Conservation (phyloP, 1,284 basidiomycete species). For the Salmacisia buchloeana region DNA sequence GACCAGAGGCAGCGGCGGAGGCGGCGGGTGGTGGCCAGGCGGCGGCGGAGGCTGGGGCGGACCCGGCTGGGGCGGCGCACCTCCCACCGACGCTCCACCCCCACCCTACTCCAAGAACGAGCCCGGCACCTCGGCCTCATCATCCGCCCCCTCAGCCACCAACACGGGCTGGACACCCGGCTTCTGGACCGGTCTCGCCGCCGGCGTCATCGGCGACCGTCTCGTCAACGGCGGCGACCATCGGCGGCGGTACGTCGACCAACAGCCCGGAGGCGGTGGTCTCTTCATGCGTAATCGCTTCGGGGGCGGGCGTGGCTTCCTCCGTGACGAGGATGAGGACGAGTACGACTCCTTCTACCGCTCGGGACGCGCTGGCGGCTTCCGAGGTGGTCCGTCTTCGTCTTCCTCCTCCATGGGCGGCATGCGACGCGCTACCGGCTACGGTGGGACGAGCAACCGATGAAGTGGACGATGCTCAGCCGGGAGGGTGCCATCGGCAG, state of each 20-base stretch:
- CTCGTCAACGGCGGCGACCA: slow-evolving; percentile 13
- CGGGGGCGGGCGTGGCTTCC: neutral
- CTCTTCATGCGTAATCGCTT: neutral
- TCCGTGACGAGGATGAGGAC: neutral
- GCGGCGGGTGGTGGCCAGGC: slow-evolving; percentile 51
- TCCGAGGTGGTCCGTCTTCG: neutral
- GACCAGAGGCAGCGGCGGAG: slow-evolving; percentile 55
- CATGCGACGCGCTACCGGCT: slow-evolving; percentile 25
- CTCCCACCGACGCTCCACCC: slow-evolving; percentile 59
- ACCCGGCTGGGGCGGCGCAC: slow-evolving; percentile 12
- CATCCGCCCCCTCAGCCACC: slow-evolving; percentile 4
- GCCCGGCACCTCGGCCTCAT: slow-evolving; percentile 1
- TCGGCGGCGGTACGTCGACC: neutral
- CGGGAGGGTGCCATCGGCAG: too few relatives aligned
- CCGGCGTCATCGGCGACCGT: slow-evolving; percentile 21
- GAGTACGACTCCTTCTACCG: slow-evolving; percentile 11
- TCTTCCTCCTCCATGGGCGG: slow-evolving; percentile 7
- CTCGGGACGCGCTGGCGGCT: neutral
- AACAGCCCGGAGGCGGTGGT: neutral
- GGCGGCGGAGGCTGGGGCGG: slow-evolving; percentile 37
- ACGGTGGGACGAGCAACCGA: slow-evolving; percentile 32
- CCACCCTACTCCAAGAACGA: slow-evolving; percentile 68
- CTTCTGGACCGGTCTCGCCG: slow-evolving; percentile 35
- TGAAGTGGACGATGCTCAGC: too few relatives aligned
- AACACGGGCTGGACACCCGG: slow-evolving; percentile 25